These are phyloP conservation scores for Pythium phragmiticola DNA, from an alignment of 352 stramenopile species.

Conservation along the genomic window DNA sequence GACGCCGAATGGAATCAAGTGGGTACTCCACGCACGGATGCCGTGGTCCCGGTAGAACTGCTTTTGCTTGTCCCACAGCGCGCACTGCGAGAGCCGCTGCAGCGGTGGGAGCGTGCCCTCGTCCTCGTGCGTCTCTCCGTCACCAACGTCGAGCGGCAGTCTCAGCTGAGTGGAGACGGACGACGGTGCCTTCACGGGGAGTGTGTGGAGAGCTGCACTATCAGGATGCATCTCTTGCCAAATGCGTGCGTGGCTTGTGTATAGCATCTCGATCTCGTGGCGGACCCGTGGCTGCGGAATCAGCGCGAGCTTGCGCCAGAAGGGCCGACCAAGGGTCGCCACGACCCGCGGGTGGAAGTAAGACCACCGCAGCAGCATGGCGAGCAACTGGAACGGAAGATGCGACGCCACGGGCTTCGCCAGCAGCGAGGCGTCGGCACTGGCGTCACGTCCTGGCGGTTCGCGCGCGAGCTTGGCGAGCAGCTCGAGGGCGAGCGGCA, in stretches of 20 bases:
- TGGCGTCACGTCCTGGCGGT: not conserved
- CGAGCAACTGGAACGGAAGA: slow-evolving; percentile 69
- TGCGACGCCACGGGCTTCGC: slow-evolving; percentile 32
- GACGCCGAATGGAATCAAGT: slow-evolving; percentile 72
- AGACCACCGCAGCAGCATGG: slow-evolving; percentile 69
- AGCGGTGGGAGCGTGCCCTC: slow-evolving; percentile 9
- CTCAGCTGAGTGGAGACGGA: not conserved
- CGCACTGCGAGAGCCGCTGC: slow-evolving; percentile 47
- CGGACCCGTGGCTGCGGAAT: slow-evolving; percentile 46
- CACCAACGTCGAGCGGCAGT: not conserved
- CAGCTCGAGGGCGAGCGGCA: slow-evolving; percentile 59
- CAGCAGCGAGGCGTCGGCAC: slow-evolving; percentile 20
- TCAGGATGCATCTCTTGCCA: slow-evolving; percentile 29
- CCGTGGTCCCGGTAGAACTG: slow-evolving; percentile 78
- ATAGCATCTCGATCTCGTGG: slow-evolving; percentile 34
- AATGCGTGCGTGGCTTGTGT: slow-evolving; percentile 25
- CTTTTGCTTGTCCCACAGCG: slow-evolving; percentile 74
- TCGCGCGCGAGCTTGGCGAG: slow-evolving; percentile 18
- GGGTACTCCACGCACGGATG: slow-evolving; percentile 71
- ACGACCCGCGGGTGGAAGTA: slow-evolving; percentile 61
- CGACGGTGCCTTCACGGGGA: not conserved
- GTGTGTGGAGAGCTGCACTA: not conserved
- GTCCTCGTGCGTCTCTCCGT: not conserved
- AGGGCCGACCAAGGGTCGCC: slow-evolving; percentile 34
- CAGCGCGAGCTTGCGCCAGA: slow-evolving; percentile 48